Conservation (phyloP, 306 rosid genomes). For the Gillenia trifoliata region DNA sequence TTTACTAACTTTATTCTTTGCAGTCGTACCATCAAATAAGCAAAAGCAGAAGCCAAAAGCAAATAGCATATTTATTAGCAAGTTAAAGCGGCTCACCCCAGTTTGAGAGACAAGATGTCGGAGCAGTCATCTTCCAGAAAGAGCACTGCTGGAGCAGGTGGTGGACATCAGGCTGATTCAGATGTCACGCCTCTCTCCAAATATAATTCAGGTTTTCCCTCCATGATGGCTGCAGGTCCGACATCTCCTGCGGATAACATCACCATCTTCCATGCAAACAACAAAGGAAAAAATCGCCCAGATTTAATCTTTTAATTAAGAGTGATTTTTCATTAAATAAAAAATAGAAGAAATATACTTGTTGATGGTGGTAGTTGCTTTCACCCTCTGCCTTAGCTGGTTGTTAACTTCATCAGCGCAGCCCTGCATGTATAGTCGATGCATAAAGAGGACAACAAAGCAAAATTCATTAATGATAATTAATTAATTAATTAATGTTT, state of each 20-base stretch:
- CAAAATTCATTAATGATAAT: not conserved
- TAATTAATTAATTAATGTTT: not conserved
- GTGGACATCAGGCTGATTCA: not conserved
- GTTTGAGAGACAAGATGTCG: not conserved
- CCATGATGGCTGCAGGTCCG: not conserved
- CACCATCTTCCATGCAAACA: constrained; percentile 10
- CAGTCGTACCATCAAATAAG: not conserved
- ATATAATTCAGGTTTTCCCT: constrained; percentile 1
- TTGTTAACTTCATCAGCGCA: constrained; percentile 21
- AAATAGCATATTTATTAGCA: not conserved
- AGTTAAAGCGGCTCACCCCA: not conserved
- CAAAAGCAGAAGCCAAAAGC: too few species aligned
- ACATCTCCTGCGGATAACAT: constrained; percentile 12
- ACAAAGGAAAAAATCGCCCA: not conserved
- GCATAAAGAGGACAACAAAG: not conserved
- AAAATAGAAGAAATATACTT: not conserved
- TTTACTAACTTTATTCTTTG: not conserved
- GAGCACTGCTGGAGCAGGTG: not conserved
- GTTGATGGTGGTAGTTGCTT: not conserved
- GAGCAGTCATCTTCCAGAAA: not conserved
- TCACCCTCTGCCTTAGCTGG: constrained; percentile 30
- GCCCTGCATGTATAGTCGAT: constrained; percentile 15
- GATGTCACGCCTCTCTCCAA: not conserved
- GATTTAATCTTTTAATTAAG: not conserved
- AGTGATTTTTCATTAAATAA: too few species aligned